These are phyloP conservation scores for Termitomyces eurrhizus DNA, from an alignment of 768 basidiomycete genomes.

Conservation along the genomic window DNA sequence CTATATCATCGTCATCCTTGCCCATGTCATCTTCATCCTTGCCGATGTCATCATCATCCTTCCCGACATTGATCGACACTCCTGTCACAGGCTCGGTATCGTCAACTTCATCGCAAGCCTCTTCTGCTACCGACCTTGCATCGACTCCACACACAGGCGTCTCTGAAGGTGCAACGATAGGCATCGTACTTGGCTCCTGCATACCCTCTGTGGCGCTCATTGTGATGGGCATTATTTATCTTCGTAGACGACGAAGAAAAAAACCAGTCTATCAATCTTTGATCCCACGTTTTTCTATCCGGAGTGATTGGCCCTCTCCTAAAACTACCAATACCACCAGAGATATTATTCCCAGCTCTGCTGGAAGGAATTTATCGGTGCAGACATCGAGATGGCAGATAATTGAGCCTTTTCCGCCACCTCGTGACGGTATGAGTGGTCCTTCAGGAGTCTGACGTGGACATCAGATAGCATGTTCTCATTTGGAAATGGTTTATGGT, in stretches of 20 bases:
- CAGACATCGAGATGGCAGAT: background rate
- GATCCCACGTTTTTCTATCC: no score
- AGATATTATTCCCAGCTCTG: background rate
- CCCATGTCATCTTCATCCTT: no score
- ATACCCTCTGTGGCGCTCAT: background rate
- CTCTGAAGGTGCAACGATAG: background rate
- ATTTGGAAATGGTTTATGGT: no score
- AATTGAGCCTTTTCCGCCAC: no score
- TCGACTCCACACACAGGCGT: background rate
- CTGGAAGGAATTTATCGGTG: background rate
- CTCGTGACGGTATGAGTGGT: no score
- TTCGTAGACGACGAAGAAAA: background rate
- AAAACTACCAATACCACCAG: no score
- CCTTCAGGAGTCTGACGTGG: no score
- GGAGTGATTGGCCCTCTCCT: background rate
- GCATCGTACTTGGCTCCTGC: background rate
- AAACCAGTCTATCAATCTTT: background rate
- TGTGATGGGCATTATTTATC: background rate
- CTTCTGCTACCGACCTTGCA: background rate
- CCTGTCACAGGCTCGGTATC: background rate
- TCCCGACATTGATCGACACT: no score
- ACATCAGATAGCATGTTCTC: no score
- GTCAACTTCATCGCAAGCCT: background rate
- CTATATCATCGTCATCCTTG: no score
- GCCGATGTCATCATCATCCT: background rate